Evolutionary conservation across 805 yeast genomes (phyloP).

Genomic region (Huiozyma sinensis): DNA sequence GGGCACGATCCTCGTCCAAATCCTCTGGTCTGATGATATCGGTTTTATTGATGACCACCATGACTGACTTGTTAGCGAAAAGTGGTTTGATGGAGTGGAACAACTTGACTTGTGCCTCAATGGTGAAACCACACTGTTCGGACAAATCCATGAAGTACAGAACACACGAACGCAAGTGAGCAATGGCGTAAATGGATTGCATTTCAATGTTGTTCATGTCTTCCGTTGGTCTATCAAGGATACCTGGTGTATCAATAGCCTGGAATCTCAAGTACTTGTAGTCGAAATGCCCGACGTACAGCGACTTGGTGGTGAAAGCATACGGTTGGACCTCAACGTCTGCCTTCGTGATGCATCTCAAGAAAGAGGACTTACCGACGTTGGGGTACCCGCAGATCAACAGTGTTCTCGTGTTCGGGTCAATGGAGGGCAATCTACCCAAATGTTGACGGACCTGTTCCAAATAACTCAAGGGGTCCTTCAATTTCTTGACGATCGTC

Average conservation of each 20-base stretch:
- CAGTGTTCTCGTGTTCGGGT: slow-evolving; percentile 96
- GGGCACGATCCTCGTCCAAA: slow-evolving; percentile 64
- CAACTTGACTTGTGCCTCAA: slow-evolving; percentile 93
- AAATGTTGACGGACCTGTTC: slow-evolving; percentile 99
- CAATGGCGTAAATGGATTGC: slow-evolving; percentile 98
- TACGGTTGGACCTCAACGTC: slow-evolving; percentile 99
- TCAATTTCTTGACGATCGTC: slow-evolving; percentile 87
- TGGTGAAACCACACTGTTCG: slow-evolving; percentile 97
- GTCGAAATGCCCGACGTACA: slow-evolving; percentile 97
- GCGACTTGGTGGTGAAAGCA: slow-evolving; percentile 95
- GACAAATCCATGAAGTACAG: slow-evolving; percentile 96
- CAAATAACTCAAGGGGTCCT: slow-evolving; percentile 84
- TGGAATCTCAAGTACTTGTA: slow-evolving; percentile 95
- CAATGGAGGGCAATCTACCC: slow-evolving; percentile 96
- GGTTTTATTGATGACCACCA: slow-evolving; percentile 91
- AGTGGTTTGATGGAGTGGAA: slow-evolving; percentile 95
- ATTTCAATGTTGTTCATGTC: slow-evolving; percentile 99
- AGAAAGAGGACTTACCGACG: slow-evolving; percentile 95
- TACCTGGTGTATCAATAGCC: slow-evolving; percentile 99
- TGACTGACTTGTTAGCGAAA: slow-evolving; percentile 91
- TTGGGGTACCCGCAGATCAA: slow-evolving; percentile 98
- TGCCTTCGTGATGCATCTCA: slow-evolving; percentile 88
- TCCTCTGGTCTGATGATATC: slow-evolving; percentile 85
- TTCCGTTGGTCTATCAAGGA: slow-evolving; percentile 95
- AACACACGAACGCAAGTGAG: slow-evolving; percentile 93